These are phyloP conservation scores for Achlya hypogyna DNA, from an alignment of 352 stramenopile species.

Conservation along the genomic window DNA sequence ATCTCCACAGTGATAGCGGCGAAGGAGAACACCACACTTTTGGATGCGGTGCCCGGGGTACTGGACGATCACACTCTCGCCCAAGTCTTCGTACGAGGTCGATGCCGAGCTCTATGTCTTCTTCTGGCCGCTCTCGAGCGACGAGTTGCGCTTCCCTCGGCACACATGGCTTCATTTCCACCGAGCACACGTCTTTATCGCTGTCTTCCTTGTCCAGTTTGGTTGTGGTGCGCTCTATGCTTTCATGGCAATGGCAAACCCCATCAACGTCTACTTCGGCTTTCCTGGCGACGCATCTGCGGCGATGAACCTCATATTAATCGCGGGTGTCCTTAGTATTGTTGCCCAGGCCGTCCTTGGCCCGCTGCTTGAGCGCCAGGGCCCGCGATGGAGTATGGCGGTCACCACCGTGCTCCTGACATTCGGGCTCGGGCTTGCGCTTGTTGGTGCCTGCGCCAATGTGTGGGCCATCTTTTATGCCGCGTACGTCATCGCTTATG, in stretches of 20 bases:
- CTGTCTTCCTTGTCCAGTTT: slow-evolving; percentile 8
- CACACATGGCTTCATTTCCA: slow-evolving; percentile 2
- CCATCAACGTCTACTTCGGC: slow-evolving; percentile 12
- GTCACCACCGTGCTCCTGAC: slow-evolving; percentile 4
- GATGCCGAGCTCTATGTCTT: slow-evolving; percentile 12
- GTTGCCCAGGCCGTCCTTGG: slow-evolving; percentile 13
- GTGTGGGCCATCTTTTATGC: background rate
- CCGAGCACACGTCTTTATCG: background rate
- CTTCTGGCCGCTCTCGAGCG: background rate
- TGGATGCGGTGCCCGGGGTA: background rate
- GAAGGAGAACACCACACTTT: no score
- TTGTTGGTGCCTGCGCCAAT: background rate
- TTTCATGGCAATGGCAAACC: slow-evolving; percentile 13
- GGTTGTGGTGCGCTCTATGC: slow-evolving; percentile 16
- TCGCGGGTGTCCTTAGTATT: slow-evolving; percentile 9
- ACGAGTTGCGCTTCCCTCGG: background rate
- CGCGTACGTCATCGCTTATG: slow-evolving; percentile 1
- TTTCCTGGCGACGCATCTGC: background rate
- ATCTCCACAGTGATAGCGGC: no score
- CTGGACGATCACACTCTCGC: background rate
- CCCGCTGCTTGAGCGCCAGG: slow-evolving; percentile 12
- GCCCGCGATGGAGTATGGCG: slow-evolving; percentile 7
- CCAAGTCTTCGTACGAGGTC: background rate
- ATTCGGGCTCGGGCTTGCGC: background rate
- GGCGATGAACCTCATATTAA: background rate